Evolutionary conservation across 1,284 basidiomycete genomes (phyloP), one percentile per base, ranked within the genome.

Genomic region (Moesziomyces globuligerus): DNA sequence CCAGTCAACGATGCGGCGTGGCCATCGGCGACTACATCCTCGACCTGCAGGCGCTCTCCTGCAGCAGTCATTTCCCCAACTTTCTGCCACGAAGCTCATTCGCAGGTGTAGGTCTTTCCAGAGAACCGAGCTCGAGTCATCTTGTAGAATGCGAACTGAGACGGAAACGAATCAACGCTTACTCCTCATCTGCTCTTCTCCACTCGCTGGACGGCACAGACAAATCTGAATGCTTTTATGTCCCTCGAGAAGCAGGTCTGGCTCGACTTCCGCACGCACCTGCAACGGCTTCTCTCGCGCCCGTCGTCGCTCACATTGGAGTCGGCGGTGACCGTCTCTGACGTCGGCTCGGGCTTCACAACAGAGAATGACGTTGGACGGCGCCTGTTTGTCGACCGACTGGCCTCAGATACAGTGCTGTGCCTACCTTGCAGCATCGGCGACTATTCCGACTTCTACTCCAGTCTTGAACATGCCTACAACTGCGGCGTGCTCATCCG

Each of bases 371-470:
- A 38, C 24, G 28, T 36, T n/a, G 51, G 24, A 5, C 46, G 51
- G 0, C 25, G 13, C 1, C 40, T 71, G 8, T 53, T 56, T 25
- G 20, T 49, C 9, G 4, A n/a, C 6, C 36, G 42, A 3, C 13
- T 48, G 3, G 32, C 44, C 4, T 6, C 9, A 17, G 23, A 39
- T 23, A 59, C 67, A 4, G 32, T 28, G 38, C 43, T 62, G 39
- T 69, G 64, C 21, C 34, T 76, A 3, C 75, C 75, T 9, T 51
- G 72, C 34, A 17, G 15, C 4, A 65, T 77, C 18, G 60, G 59
- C 49, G 75, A 77, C 46, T 76, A 76, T 25, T 59, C 70, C 29
- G 75, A 76, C 44, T 77, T 71, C 43, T 76, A 73, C 39, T 49
- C 66, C 20, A 71, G 62, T 20, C 20, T 71, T 7, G 75, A 70